Evolutionary conservation across 768 basidiomycete genomes (phyloP), one percentile per base, ranked within the genome.

Genomic region (Collybiopsis confluens): DNA sequence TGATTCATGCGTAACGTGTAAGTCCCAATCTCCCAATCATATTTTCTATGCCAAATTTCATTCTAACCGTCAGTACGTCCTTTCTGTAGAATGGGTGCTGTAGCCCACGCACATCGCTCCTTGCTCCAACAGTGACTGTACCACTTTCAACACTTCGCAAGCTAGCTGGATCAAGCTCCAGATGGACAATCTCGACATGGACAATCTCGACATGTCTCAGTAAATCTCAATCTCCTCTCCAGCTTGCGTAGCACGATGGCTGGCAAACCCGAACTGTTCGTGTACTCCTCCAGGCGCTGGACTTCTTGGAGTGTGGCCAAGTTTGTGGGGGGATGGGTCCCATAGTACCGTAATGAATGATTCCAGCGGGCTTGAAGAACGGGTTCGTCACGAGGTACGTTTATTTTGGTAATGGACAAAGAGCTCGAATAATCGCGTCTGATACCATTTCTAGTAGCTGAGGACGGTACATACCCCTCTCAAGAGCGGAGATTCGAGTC

Each of bases 251-350:
- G 35, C 6, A 62, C 62, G 18, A 65, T 65, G 64, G 52, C 57
- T 36, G 44, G 30, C 40, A 59, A 65, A 50, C 62, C 62, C 2
- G 64, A 64, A 33, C 27, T n/a, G n/a, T n/a, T n/a, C 23, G 27
- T 64, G 62, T 26, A 56, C 53, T 38, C 62, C 62, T 11, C 57
- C 51, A 10, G 60, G 55, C 23, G 35, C 52, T 1, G 63, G 61
- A 15, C 54, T 64, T n/a, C n/a, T 23, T 64, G 63, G 63, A 61
- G 56, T 13, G 61, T 64, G 61, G 63, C 63, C 20, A 61, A 61
- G 45, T 37, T 64, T 6, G 59, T 63, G 13, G 55, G 61, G 47
- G 48, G n/a, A 60, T 26, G 59, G 61, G 26, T 59, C 61, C 13
- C 49, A 54, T 54, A 58, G 59, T 61, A 60, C 15, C 23, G 57